Evolutionary conservation across 305 asterid genomes (phyloP).

Genomic region (Fraxinus sp.): DNA sequence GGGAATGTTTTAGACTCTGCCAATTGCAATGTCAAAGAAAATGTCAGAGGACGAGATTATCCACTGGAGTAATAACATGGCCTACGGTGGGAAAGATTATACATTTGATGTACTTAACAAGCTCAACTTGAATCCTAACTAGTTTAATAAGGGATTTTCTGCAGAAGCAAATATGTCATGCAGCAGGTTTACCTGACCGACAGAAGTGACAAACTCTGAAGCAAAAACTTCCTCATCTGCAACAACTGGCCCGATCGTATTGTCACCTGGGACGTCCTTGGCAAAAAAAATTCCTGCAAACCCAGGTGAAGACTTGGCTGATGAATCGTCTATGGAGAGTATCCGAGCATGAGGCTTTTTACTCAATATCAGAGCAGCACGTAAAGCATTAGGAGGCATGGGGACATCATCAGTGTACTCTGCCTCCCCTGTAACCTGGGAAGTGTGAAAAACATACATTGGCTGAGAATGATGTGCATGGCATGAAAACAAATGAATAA

Average conservation of each 20-base stretch:
- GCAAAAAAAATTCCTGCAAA: constrained; percentile 74
- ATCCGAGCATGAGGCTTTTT: constrained; percentile 91
- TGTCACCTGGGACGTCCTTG: constrained; percentile 71
- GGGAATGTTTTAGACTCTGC: background rate
- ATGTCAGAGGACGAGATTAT: background rate
- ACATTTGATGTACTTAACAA: background rate
- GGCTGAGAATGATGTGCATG: constrained; percentile 4
- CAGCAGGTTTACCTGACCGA: constrained; percentile 71
- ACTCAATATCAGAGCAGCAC: constrained; percentile 78
- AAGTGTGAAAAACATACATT: constrained; percentile 24
- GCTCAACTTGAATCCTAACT: background rate
- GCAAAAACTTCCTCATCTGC: constrained; percentile 87
- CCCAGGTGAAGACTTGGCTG: constrained; percentile 76
- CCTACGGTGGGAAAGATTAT: background rate
- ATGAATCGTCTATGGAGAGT: constrained; percentile 60
- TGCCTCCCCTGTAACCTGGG: constrained; percentile 95
- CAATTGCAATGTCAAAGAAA: background rate
- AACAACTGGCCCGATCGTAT: constrained; percentile 62
- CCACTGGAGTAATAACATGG: constrained; percentile 8
- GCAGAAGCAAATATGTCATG: background rate
- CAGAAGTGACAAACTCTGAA: constrained; percentile 72
- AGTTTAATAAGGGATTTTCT: background rate
- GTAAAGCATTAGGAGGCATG: constrained; percentile 78
- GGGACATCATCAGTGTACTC: constrained; percentile 93
- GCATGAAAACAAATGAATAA: background rate